phyloP scores from a whole-genome alignment of 1,139 yeast species.

The Pichia sorboxylosa region DNA sequence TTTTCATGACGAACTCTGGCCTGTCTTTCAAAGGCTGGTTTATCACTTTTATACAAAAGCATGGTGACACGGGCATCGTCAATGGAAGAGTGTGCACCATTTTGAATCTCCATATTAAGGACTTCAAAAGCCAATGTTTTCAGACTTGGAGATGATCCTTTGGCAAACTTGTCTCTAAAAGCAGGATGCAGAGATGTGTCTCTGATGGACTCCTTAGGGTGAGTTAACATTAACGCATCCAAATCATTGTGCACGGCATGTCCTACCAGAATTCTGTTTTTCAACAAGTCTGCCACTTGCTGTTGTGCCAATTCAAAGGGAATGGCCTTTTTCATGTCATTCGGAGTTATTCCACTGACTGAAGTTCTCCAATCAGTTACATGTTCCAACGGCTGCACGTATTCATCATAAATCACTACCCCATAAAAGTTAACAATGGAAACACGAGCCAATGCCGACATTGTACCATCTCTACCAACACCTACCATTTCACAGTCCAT shows the following conservation, averaged over 20 bases:
- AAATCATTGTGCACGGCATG: conserved; percentile 80
- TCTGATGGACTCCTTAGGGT: conserved; percentile 51
- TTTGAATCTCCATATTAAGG: conserved; percentile 54
- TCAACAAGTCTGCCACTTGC: conserved; percentile 37
- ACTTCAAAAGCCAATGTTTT: conserved; percentile 52
- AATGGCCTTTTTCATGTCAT: conserved; percentile 56
- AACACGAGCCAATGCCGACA: conserved; percentile 73
- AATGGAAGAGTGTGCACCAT: conserved; percentile 71
- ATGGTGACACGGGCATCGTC: conserved; percentile 87
- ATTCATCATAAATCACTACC: conserved; percentile 54
- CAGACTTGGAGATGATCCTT: conserved; percentile 63
- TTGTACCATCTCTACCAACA: conserved; percentile 59
- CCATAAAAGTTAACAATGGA: conserved; percentile 82
- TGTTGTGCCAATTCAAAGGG: conserved; percentile 55
- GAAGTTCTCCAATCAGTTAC: conserved; percentile 91
- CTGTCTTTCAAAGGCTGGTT: conserved; percentile 43
- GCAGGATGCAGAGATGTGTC: conserved; percentile 63
- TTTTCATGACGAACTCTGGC: neutral
- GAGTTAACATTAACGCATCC: conserved; percentile 52
- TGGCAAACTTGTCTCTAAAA: conserved; percentile 42
- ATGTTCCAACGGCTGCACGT: conserved; percentile 59
- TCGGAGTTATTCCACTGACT: conserved; percentile 80
- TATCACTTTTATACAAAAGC: conserved; percentile 56
- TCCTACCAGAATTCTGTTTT: conserved; percentile 57
- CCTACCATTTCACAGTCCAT: conserved; percentile 96